Evolutionary conservation across 805 yeast genomes (phyloP).

Genomic region (Metschnikowia lunata): DNA sequence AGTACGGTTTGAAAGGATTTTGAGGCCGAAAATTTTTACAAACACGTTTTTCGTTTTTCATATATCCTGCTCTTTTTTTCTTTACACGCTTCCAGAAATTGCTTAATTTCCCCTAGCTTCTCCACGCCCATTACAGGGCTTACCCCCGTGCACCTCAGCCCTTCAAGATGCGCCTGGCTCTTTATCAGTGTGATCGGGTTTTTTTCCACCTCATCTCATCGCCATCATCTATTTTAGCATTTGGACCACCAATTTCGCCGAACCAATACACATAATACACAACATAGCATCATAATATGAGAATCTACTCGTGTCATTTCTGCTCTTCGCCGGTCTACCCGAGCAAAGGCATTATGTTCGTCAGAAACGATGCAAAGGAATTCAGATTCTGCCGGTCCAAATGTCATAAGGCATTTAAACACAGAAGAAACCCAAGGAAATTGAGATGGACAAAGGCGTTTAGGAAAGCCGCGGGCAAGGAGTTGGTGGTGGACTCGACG

Average conservation of each 20-base stretch:
- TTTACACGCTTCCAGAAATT: too few relatives aligned
- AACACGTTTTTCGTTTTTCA: too few relatives aligned
- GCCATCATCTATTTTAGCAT: conserved; percentile 3
- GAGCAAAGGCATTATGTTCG: conserved; percentile 93
- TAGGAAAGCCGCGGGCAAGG: conserved; percentile 98
- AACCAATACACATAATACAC: neutral
- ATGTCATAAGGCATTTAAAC: conserved; percentile 96
- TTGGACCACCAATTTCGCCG: conserved; percentile 1
- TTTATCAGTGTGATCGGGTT: conserved; percentile 1
- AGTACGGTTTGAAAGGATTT: too few relatives aligned
- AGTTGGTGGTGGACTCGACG: conserved; percentile 94
- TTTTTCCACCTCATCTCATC: conserved; percentile 17
- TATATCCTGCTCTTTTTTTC: too few relatives aligned
- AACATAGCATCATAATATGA: conserved; percentile 44
- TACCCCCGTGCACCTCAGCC: conserved; percentile 15
- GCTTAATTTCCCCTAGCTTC: too few relatives aligned
- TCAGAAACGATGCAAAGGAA: conserved; percentile 96
- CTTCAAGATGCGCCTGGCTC: neutral
- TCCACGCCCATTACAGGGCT: too few relatives aligned
- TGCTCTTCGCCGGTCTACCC: conserved; percentile 92
- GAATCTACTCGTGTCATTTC: conserved; percentile 89
- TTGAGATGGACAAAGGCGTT: conserved; percentile 98
- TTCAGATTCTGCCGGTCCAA: conserved; percentile 96
- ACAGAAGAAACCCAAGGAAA: conserved; percentile 97
- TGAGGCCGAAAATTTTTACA: too few relatives aligned